Conservation (phyloP, 441 rosid genomes). For the Populus trichocarpa region DNA sequence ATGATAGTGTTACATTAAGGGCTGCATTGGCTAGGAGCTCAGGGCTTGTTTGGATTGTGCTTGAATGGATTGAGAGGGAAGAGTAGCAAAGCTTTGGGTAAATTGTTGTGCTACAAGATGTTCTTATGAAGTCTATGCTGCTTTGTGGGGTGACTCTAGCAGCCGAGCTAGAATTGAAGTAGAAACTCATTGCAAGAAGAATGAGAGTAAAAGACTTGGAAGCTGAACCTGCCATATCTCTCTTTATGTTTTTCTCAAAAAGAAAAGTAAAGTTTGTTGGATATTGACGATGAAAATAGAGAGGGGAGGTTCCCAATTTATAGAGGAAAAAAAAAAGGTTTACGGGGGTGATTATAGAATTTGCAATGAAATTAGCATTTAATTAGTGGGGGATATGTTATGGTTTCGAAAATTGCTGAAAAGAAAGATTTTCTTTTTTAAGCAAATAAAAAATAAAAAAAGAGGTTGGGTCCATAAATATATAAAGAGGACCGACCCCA, state of each 20-base stretch:
- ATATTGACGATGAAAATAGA: conserved; percentile 18
- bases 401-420: background rate
- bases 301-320: conserved; percentile 9
- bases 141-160: conserved; percentile 23
- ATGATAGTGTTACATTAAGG: conserved; percentile 52
- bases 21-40: conserved; percentile 62
- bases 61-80: conserved; percentile 56
- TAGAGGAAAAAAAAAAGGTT: background rate
- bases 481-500: background rate
- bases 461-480: background rate
- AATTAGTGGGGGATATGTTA: background rate
- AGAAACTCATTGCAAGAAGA: conserved; percentile 16
- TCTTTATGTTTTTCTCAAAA: background rate
- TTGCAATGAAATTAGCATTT: background rate
- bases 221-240: conserved; percentile 21
- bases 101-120: conserved; percentile 55
- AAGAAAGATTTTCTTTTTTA: background rate
- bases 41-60: conserved; percentile 60
- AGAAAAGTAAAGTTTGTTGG: conserved; percentile 8
- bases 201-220: conserved; percentile 8
- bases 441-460: background rate
- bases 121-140: conserved; percentile 55
- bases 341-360: conserved; percentile 2
- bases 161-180: conserved; percentile 19
- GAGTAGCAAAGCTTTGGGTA: conserved; percentile 63